phyloP scores from a whole-genome alignment of 1,284 basidiomycete genomes.

The Heterobasidion irregulare region DNA sequence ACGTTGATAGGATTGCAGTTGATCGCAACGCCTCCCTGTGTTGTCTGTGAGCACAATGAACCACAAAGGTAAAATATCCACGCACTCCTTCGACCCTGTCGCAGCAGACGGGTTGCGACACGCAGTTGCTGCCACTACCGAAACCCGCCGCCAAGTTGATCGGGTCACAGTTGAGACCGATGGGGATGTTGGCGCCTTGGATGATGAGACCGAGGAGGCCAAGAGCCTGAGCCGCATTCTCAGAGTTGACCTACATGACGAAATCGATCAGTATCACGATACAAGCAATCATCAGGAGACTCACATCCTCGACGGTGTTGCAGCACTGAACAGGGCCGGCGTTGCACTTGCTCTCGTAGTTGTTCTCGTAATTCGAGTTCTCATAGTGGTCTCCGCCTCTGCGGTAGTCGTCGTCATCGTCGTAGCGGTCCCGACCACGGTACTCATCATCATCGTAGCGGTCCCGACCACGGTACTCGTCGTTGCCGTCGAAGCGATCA shows the following conservation, averaged over 20 bases:
- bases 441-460: too few relatives aligned
- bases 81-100: constrained; percentile 18
- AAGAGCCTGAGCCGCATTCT: constrained; percentile 7
- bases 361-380: not conserved
- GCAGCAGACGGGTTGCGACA: constrained; percentile 20
- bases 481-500: too few relatives aligned
- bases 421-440: too few relatives aligned
- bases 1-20: not conserved
- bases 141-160: constrained; percentile 10
- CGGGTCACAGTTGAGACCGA: constrained; percentile 19
- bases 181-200: constrained; percentile 10
- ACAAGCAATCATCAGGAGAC: not conserved
- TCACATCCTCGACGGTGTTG: not conserved
- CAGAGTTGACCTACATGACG: not conserved
- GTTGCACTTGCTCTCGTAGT: constrained; percentile 16
- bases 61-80: not conserved
- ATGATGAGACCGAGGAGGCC: constrained; percentile 15
- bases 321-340: not conserved
- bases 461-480: too few relatives aligned
- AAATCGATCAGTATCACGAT: not conserved
- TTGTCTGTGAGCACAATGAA: not conserved
- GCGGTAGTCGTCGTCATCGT: too few relatives aligned
- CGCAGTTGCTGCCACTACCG: constrained; percentile 12
- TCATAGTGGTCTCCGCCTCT: too few relatives aligned
- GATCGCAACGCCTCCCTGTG: not conserved